Conservation (phyloP, 2,329 filamentous ascomycete species). For the Penicillium expansum region DNA sequence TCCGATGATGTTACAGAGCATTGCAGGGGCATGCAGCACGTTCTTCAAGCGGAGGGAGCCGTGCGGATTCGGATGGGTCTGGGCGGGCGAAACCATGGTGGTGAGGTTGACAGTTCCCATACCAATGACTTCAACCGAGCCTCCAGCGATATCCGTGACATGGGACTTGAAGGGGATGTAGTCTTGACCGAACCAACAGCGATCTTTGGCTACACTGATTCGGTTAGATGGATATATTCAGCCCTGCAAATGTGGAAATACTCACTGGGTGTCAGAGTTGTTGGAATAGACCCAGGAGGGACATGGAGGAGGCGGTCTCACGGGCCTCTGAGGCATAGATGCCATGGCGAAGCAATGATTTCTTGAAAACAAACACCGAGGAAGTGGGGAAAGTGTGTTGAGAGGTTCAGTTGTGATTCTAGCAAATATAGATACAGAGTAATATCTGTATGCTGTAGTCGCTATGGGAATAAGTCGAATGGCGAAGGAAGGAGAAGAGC, state of each 20-base stretch:
- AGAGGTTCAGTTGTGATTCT: not conserved
- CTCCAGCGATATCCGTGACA: not conserved
- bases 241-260: not conserved
- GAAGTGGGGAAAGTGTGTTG: not conserved
- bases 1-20: not conserved
- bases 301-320: not conserved
- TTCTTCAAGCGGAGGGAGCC: not conserved
- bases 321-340: not conserved
- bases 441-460: not conserved
- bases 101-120: not conserved
- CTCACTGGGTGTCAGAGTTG: not conserved
- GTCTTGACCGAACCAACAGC: not conserved
- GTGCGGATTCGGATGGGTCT: not conserved
- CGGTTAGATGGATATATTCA: not conserved
- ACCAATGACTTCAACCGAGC: not conserved
- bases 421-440: not conserved
- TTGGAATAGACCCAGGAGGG: not conserved
- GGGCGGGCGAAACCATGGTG: not conserved
- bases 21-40: not conserved
- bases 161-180: not conserved
- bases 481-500: no score
- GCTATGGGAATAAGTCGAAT: not conserved
- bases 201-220: not conserved
- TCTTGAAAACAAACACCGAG: not conserved
- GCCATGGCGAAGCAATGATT: not conserved